Conservation (phyloP, 192 early-diverging fungal genomes). For the Dimargaris verticillata region DNA sequence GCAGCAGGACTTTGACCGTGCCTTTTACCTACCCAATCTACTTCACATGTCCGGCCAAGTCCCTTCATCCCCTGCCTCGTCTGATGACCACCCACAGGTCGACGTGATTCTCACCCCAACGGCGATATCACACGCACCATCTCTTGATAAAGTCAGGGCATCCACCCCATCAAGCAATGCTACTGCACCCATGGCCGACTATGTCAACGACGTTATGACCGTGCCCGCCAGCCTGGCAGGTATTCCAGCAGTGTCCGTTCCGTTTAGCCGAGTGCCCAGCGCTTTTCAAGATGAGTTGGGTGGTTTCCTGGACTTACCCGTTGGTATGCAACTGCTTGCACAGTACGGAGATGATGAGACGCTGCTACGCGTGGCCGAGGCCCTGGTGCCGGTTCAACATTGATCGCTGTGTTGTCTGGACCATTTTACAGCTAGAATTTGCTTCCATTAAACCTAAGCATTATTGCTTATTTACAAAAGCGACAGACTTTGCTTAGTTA, state of each 20-base stretch:
- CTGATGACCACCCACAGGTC: slow-evolving; percentile 19
- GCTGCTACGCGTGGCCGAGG: slow-evolving; percentile 32
- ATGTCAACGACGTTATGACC: slow-evolving; percentile 78
- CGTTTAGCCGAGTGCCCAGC: slow-evolving; percentile 22
- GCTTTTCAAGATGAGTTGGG: neutral
- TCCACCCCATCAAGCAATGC: slow-evolving; percentile 7
- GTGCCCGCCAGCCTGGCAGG: slow-evolving; percentile 79
- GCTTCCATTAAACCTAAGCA: too few relatives aligned
- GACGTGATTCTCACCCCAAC: slow-evolving; percentile 72
- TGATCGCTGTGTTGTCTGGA: too few relatives aligned
- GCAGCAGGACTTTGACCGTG: slow-evolving; percentile 55
- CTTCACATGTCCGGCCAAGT: slow-evolving; percentile 12
- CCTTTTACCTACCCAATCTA: slow-evolving; percentile 50
- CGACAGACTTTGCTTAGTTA: too few relatives aligned
- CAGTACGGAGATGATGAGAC: slow-evolving; percentile 68
- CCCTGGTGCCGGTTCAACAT: slow-evolving; percentile 10
- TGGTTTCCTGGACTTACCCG: slow-evolving; percentile 33
- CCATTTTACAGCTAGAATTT: too few relatives aligned
- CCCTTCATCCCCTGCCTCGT: slow-evolving; percentile 6
- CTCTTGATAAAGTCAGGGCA: slow-evolving; percentile 10
- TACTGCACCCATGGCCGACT: slow-evolving; percentile 32
- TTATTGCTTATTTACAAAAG: too few relatives aligned
- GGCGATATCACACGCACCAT: slow-evolving; percentile 54
- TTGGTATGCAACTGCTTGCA: slow-evolving; percentile 71
- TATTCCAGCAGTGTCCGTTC: slow-evolving; percentile 51